Evolutionary conservation across 2,329 filamentous ascomycete genomes (phyloP).

Genomic region (Tolypocladium tundrense): DNA sequence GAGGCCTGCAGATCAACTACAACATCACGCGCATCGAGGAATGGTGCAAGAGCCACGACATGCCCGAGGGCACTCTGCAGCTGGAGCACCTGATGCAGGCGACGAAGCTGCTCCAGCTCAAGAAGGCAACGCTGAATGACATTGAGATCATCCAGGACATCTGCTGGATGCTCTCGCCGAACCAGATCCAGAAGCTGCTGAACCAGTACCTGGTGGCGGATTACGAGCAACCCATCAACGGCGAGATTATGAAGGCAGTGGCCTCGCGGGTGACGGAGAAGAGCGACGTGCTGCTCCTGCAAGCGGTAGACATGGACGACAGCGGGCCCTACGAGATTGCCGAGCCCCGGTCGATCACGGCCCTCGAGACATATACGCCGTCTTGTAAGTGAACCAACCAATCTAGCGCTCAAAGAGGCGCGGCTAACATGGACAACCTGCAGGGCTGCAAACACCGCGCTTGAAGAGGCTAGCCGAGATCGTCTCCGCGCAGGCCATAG

Average conservation of each 20-base stretch:
- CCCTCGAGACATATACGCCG: slow-evolving; percentile 94
- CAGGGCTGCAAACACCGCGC: slow-evolving; percentile 90
- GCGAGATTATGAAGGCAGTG: slow-evolving; percentile 99
- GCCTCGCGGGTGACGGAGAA: slow-evolving; percentile 96
- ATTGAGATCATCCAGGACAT: slow-evolving; percentile 99
- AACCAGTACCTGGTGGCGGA: slow-evolving; percentile 98
- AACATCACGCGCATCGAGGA: slow-evolving; percentile 99
- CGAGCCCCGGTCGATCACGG: slow-evolving; percentile 89
- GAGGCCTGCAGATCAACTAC: slow-evolving; percentile 98
- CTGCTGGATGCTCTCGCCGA: slow-evolving; percentile 99
- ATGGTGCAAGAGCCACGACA: slow-evolving; percentile 99
- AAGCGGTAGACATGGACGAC: slow-evolving; percentile 97
- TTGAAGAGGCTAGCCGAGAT: slow-evolving; percentile 97
- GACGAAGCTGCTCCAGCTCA: slow-evolving; percentile 93
- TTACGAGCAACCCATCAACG: slow-evolving; percentile 98
- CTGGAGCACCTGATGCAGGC: slow-evolving; percentile 99
- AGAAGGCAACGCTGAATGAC: slow-evolving; percentile 97
- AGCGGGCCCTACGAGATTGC: slow-evolving; percentile 98
- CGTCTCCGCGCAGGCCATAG: slow-evolving; percentile 90
- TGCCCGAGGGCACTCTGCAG: slow-evolving; percentile 96
- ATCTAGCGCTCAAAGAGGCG: neutral
- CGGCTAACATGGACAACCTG: slow-evolving; percentile 16
- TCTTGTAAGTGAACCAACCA: slow-evolving; percentile 57
- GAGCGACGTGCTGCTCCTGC: slow-evolving; percentile 86
- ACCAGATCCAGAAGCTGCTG: slow-evolving; percentile 96